phyloP scores from a whole-genome alignment of 306 rosid genomes.

The Dalbergia cochinchinensis region DNA sequence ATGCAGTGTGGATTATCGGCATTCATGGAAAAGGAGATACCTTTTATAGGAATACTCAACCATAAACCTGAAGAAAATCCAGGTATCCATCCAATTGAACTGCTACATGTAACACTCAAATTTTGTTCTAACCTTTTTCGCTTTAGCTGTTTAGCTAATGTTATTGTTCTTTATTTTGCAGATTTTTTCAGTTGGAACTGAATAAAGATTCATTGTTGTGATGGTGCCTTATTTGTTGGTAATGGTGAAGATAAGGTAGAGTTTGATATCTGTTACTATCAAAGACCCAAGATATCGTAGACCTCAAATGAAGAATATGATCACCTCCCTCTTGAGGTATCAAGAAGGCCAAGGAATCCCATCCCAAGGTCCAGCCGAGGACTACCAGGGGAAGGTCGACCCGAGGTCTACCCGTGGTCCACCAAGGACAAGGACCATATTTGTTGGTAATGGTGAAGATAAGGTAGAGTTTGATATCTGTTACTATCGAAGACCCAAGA shows the following conservation, averaged over 20 bases:
- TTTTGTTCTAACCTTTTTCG: not conserved
- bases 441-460: constrained; percentile 78
- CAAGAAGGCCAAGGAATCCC: too few relatives aligned
- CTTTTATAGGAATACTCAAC: constrained; percentile 84
- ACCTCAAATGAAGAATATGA: too few relatives aligned
- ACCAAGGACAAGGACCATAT: constrained; percentile 35
- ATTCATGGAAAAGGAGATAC: constrained; percentile 84
- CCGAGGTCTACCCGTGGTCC: too few relatives aligned
- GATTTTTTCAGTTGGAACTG: constrained; percentile 97
- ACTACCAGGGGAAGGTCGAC: too few relatives aligned
- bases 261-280: not conserved
- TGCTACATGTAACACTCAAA: not conserved
- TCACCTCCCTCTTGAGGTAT: too few relatives aligned
- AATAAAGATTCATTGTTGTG: constrained; percentile 96
- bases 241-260: constrained; percentile 78
- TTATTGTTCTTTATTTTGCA: constrained; percentile 50
- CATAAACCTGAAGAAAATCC: constrained; percentile 81
- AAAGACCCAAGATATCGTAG: too few relatives aligned
- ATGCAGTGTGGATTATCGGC: constrained; percentile 76
- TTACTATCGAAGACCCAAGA: too few relatives aligned
- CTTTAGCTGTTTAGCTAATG: constrained; percentile 26
- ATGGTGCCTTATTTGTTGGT: constrained; percentile 94
- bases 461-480: constrained; percentile 56
- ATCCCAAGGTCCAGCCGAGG: too few relatives aligned
- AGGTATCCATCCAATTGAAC: constrained; percentile 58